Conservation (phyloP, 2,329 filamentous ascomycete species). For the Teratosphaeria viscida region DNA sequence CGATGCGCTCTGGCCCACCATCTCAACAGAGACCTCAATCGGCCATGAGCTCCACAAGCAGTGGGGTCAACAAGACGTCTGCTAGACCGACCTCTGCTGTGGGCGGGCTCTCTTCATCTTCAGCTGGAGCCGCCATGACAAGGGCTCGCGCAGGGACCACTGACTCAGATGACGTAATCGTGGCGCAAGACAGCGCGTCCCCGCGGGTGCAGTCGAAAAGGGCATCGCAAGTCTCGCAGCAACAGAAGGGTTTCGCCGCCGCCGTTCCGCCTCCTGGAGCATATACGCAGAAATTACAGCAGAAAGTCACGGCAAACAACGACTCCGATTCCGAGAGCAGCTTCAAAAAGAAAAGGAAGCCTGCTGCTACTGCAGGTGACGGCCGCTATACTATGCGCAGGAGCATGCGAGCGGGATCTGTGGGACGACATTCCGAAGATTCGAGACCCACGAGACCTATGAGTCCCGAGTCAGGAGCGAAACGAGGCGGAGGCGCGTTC, state of each 20-base stretch:
- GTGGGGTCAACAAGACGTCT: background rate
- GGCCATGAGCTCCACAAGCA: background rate
- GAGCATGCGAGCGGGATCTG: constrained; percentile 55
- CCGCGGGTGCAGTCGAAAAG: constrained; percentile 7
- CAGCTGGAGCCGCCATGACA: background rate
- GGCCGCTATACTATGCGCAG: constrained; percentile 53
- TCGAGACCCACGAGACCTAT: constrained; percentile 30
- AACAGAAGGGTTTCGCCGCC: background rate
- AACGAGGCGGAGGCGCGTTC: constrained; percentile 28
- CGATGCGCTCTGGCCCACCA: background rate
- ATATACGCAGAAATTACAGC: constrained; percentile 15
- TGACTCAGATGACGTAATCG: background rate
- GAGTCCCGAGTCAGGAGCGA: constrained; percentile 25
- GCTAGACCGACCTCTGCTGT: constrained; percentile 1
- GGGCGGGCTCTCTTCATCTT: background rate
- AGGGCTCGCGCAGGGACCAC: background rate
- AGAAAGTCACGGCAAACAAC: constrained; percentile 29
- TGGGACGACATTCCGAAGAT: constrained; percentile 16
- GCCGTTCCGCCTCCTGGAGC: background rate
- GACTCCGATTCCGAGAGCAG: constrained; percentile 54
- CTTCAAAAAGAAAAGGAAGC: constrained; percentile 51
- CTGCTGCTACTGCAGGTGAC: constrained; percentile 17
- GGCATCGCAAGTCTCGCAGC: constrained; percentile 7
- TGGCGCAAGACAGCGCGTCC: constrained; percentile 2
- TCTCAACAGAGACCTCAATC: constrained; percentile 10